Evolutionary conservation across 2,329 filamentous ascomycete genomes (phyloP), one percentile per base, ranked within the genome.

Genomic region (Exophiala mesophila): DNA sequence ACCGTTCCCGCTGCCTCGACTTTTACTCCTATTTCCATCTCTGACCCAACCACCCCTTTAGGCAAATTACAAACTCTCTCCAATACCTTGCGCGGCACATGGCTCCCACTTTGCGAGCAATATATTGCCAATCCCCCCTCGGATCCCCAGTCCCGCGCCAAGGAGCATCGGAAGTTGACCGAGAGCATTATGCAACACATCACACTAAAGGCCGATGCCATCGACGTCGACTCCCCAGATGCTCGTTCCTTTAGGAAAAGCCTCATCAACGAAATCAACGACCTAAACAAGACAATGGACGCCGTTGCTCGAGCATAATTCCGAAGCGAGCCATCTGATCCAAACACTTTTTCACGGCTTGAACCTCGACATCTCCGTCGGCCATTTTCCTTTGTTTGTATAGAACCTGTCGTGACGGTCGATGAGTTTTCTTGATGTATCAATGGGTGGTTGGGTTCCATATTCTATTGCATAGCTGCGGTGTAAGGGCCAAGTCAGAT

Each of bases 211-310:
- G 63, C 94, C 4, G 83, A 89, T 55, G 78, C 85, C 5, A 67
- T 96, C 9, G 83, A 92, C 52, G 68, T 71, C 3, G 86, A 94
- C 55, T 62, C 73, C 4, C 76, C 80, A 47, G 71, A 81, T 4
- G 60, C 74, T 37, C 66, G 70, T 6, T 59, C 70, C 31, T 77
- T 81, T 50, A 61, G 60, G 52, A 68, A 61, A 44, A 61, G 59
- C 5, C 55, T 72, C 26, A 63, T 71, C 30, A 63, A 59, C 39
- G 65, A 70, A 45, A 62, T 66, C 7, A 65, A 72, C 50, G 55
- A 50, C 13, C 50, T 58, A n/a, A 55, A 70, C 38, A 60, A 55
- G 32, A 54, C 54, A 34, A 45, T 72, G 43, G 69, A 71, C 50
- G 52, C 55, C 39, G 55, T 55, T 29, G 53, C 47, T 1, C 41